Evolutionary conservation across 2,329 filamentous ascomycete species (phyloP).

Genomic region (Scleromitrula shiraiana): DNA sequence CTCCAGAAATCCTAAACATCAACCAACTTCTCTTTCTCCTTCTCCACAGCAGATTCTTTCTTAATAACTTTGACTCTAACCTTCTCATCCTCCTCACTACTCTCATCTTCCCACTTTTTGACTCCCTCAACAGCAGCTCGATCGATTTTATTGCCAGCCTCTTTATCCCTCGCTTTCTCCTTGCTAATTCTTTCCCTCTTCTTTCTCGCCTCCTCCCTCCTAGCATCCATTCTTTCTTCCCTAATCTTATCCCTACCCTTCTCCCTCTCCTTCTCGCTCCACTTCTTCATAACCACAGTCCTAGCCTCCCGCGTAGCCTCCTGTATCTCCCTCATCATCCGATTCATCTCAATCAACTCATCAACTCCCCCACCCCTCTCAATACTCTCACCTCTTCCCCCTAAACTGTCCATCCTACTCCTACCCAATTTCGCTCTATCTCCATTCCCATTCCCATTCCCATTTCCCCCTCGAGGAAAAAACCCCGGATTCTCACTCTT

Average conservation of each 20-base stretch:
- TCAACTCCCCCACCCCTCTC: conserved; percentile 13
- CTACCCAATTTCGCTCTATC: conserved; percentile 6
- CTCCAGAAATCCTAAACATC: conserved; percentile 23
- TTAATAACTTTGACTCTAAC: conserved; percentile 14
- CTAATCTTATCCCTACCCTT: neutral
- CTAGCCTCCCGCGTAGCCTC: neutral
- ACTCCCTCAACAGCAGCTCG: conserved; percentile 15
- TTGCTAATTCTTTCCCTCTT: conserved; percentile 7
- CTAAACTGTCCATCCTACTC: neutral
- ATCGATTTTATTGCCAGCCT: conserved; percentile 11
- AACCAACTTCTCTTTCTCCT: conserved; percentile 20
- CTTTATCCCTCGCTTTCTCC: neutral
- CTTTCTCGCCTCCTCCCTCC: conserved; percentile 1
- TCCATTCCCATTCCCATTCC: neutral
- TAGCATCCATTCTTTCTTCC: neutral
- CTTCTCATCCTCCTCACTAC: conserved; percentile 3
- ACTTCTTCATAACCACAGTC: neutral
- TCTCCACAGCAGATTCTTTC: conserved; percentile 13
- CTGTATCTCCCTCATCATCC: neutral
- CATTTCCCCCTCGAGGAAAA: conserved; percentile 3
- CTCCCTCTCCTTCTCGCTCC: conserved; percentile 4
- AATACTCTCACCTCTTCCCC: conserved; percentile 2
- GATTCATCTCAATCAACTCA: neutral
- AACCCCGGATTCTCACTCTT: conserved; percentile 19
- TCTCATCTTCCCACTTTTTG: conserved; percentile 25